Evolutionary conservation across 768 basidiomycete species (phyloP), one percentile per base, ranked within the genome.

Genomic region (Lactarius akahatsu): DNA sequence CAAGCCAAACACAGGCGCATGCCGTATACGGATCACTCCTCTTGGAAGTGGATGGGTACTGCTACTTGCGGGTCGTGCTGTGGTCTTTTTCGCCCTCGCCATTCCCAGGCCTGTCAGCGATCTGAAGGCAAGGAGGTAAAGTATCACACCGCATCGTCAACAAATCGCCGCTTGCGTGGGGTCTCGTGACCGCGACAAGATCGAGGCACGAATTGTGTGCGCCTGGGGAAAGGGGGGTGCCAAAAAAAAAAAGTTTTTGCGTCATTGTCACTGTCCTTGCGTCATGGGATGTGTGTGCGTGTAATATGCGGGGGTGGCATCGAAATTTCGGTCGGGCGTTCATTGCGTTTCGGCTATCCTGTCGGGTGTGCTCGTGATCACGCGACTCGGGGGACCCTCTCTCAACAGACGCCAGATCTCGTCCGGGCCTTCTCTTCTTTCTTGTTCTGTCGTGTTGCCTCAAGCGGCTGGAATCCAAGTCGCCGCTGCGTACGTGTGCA

Each of bases 251-350:
- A 52, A 5, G 26, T 52, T n/a, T 26, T 52, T 26, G 50, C 50
- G 50, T 52, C 50, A 52, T 52, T 5, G 13, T 52, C 26, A 26
- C 26, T n/a, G 50, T n/a, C 50, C 13, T 52, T 52, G 50, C 50
- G 50, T 52, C 50, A 52, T n/a, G n/a, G n/a, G n/a, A n/a, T 26
- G 50, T 52, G 13, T 26, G 26, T 10, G 50, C 10, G 23, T 28
- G 38, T 40, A 40, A 40, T 40, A n/a, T 52, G 26, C 26, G 50
- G 50, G 50, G 50, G 50, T 52, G 50, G 50, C 50, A 52, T 52
- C 50, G 47, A 26, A 50, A n/a, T 11, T 50, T 50, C 23, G 50
- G 11, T 2, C 23, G 23, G 47, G 47, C 11, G 47, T 23, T 23
- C 11, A 23, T 23, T 15, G 50, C 23, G 10, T 23, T 15, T 26